Base-by-base conservation (phyloP, 108 stramenopile genomes). In the Nitzschia inconspicua region DNA sequence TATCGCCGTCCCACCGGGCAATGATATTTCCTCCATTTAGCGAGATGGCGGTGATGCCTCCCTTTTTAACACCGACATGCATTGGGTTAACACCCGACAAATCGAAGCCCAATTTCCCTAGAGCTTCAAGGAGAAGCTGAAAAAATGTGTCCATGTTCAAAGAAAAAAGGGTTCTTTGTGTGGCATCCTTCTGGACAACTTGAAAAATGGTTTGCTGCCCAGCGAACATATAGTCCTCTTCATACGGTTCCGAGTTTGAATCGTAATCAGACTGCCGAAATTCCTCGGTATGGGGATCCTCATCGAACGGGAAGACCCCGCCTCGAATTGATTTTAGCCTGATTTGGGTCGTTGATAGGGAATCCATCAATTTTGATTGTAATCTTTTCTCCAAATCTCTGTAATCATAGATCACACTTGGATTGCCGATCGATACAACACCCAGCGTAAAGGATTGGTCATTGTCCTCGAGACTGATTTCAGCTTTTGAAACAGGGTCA, bases 191-290 rank as follows among this genome's bases (percentile, higher is more conserved):
- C 53, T 54, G 34, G 34, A 78, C 77, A 23, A 72, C 52, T 54
- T 90, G 88, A 32, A 69, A 77, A 20, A 90, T 57, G 34, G 49
- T 76, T 55, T 90, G 88, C 30, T 66, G 72, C 13, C 81, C 88
- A 14, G 80, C 27, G 7, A 85, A 65, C 19, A 76, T 75, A 57
- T 91, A 86, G 27, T 75, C 61, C 20, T 78, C 54, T 48, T 53
- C 87, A 86, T 42, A 76, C 65, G 44, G 78, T 37, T 18, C 76
- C 70, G 7, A 73, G 68, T 5, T 48, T 57, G 36, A 71, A 40
- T 91, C 85, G 43, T 91, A 91, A 26, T 78, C 85, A 14, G 43
- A 44, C 30, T 72, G 77, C 42, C 54, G 44, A 27, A 66, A 77
- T 20, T 41, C 51, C 0, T 44, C 26, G 3, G 68, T 60, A 28